These are phyloP conservation scores for Diaporthe caulivora DNA, from an alignment of 2,329 filamentous ascomycete species.

Conservation along the genomic window DNA sequence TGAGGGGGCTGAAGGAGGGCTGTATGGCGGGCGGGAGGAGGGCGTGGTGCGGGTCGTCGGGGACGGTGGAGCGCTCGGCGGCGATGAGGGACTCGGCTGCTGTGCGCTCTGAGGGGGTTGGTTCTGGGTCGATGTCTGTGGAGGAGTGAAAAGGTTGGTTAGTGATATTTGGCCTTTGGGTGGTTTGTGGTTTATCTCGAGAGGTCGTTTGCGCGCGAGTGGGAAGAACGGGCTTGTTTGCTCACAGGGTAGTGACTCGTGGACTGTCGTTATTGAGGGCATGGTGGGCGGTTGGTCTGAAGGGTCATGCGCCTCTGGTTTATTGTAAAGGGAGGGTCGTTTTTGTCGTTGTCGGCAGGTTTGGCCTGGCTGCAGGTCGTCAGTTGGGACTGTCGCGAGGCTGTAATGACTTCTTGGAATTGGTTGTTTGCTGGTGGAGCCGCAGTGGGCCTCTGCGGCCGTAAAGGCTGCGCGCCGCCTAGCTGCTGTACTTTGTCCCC, in stretches of 20 bases:
- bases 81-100: slow-evolving; percentile 78
- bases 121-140: slow-evolving; percentile 84
- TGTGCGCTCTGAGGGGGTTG: slow-evolving; percentile 71
- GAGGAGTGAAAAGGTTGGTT: slow-evolving; percentile 33
- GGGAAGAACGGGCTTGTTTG: not conserved
- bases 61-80: slow-evolving; percentile 67
- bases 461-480: not conserved
- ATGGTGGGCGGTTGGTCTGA: slow-evolving; percentile 56
- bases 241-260: slow-evolving; percentile 86
- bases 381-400: not conserved
- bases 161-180: not conserved
- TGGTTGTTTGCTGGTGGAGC: slow-evolving; percentile 17
- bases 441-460: not conserved
- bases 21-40: slow-evolving; percentile 66
- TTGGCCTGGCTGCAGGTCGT: not conserved
- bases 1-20: slow-evolving; percentile 73
- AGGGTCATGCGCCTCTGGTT: not conserved
- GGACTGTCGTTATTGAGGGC: slow-evolving; percentile 76
- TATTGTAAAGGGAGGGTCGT: no score
- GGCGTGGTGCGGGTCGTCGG: slow-evolving; percentile 64
- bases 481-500: no score
- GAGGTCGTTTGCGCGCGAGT: slow-evolving; percentile 32
- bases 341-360: not conserved
- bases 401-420: not conserved
- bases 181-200: slow-evolving; percentile 1